Evolutionary conservation across 257 asterid genomes (phyloP).

Genomic region (Solanum chmielewskii): DNA sequence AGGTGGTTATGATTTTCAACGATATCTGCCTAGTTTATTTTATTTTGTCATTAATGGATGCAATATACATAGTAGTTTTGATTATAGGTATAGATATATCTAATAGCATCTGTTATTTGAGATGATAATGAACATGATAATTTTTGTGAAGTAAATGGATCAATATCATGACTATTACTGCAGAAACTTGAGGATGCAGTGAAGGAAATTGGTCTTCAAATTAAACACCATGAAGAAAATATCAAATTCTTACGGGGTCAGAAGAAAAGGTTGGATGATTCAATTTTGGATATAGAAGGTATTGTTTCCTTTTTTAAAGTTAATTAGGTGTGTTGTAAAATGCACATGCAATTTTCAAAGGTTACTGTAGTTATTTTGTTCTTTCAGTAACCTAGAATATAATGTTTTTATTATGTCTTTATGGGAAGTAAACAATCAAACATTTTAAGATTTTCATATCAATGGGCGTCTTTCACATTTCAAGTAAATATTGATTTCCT

Average conservation of each 20-base stretch:
- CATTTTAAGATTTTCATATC: neutral
- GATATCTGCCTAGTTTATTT: neutral
- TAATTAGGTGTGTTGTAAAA: neutral
- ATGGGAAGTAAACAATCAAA: neutral
- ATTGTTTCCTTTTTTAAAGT: neutral
- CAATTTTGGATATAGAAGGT: slow-evolving; percentile 61
- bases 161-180: slow-evolving; percentile 5
- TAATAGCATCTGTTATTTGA: neutral
- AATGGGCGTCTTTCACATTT: neutral
- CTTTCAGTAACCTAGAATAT: neutral
- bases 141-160: neutral
- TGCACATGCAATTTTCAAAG: neutral
- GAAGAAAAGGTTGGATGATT: slow-evolving; percentile 34
- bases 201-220: slow-evolving; percentile 36
- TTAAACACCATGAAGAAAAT: slow-evolving; percentile 67
- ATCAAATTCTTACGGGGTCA: slow-evolving; percentile 33
- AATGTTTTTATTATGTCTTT: neutral
- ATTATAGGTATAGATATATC: neutral
- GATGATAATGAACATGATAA: neutral
- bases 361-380: neutral
- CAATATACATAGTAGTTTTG: neutral
- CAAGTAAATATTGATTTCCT: neutral
- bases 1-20: slow-evolving; percentile 22
- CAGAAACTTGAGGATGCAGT: slow-evolving; percentile 62
- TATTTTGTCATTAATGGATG: neutral